Evolutionary conservation across 2,329 filamentous ascomycete species (phyloP), one percentile per base, ranked within the genome.

Genomic region (Annulohypoxylon truncatum): DNA sequence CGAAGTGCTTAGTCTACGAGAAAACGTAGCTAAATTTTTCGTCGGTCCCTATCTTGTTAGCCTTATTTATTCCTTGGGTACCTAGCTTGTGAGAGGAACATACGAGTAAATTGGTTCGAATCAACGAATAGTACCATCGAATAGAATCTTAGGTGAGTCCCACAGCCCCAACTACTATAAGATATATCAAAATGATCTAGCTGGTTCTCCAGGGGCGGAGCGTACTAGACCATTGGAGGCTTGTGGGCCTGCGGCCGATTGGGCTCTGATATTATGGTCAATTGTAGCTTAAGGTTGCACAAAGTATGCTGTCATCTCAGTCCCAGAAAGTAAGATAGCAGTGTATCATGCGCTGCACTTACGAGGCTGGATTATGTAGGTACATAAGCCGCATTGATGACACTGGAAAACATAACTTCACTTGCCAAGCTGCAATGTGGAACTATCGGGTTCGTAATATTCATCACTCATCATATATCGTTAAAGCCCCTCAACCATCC

Each of bases 401-500:
- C 61, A 22, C 9, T 33, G 3, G 20, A 57, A 22, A 15, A 9
- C 18, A 9, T 13, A 33, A 38, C 8, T 48, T 29, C 33, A 56
- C 31, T 46, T 12, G 7, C 24, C 13, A n/a, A 7, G 8, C 12
- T 28, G 10, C 15, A 26, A 44, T 18, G 4, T 18, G 31, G 29
- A 61, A 50, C 29, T 10, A 18, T 42, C 9, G 3, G 31, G 35
- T 22, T 65, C 59, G 26, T 55, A 33, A 56, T 20, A 64, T 20
- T 67, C 62, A 51, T 67, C 26, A 26, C 31, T 64, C 60, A 64
- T 61, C 57, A 53, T 53, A 57, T 57, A 59, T 29, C 31, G 10
- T 24, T 53, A 58, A 15, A 52, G 28, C 22, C 29, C 33, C n/a
- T 13, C 33, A 46, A 31, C 42, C 44, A 22, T 42, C 18, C 26